Base-by-base conservation (phyloP, 1,139 yeast species). In the Suhomyces bribrorum region DNA sequence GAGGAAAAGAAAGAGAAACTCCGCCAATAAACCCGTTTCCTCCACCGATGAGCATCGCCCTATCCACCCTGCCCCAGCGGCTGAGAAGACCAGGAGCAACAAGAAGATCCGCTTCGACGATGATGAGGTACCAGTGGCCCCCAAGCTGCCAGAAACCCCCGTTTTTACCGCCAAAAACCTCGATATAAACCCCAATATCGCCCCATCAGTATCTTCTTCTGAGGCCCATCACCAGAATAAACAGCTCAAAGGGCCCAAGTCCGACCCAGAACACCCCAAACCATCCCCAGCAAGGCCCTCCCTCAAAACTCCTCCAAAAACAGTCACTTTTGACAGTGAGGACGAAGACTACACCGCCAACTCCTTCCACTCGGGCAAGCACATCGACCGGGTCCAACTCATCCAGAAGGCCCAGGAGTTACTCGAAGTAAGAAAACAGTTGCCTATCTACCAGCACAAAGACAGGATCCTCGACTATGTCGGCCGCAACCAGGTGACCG, bases 361-460 rank as follows among this genome's bases (percentile, higher is more conserved):
- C 15, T 35, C 48, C 38, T 40, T 38, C 43, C 34, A 48, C 42
- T 8, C 37, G 6, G 30, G 22, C 2, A 32, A 43, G 20, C 27
- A 33, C 8, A 36, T 32, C 4, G 44, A 54, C 15, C 34, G 45
- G 9, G 34, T 39, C 4, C 57, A 60, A 23, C 51, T 80, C 24
- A 54, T 60, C 27, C 51, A 59, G n/a, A 69, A 64, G 39, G 80
- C 90, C 0, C 48, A 49, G 14, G 62, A 63, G 9, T 67, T 87
- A 12, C 61, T 79, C 5, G 63, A 68, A 32, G 60, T 73, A 2
- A 69, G 96, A 43, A 61, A 77, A 45, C 69, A 75, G 1, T 68
- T 90, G 26, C 97, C 97, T 0, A 86, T 90, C 26, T 88, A 74
- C 58, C 82, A 77, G 47, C 89, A 88, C 47, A 78, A 79, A 52